phyloP scores from a whole-genome alignment of 129 eudicot species.

The Tagetes erecta region DNA sequence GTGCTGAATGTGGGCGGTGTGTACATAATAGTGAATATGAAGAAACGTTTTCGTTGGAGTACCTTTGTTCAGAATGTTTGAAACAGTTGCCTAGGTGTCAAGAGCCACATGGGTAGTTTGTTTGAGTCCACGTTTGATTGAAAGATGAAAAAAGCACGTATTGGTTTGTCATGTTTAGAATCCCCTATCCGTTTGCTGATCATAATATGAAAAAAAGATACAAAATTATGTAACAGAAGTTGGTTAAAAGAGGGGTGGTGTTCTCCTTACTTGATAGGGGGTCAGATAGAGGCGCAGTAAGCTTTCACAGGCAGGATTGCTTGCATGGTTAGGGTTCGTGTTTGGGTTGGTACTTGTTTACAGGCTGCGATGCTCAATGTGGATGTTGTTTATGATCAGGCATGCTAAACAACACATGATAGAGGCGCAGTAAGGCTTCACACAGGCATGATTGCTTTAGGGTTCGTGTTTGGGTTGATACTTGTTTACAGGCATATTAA shows the following conservation, averaged over 20 bases:
- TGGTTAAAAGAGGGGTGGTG: slow-evolving; percentile 7
- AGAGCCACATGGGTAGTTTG: slow-evolving; percentile 38
- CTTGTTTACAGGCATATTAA: neutral
- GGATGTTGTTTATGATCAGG: neutral
- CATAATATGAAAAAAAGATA: neutral
- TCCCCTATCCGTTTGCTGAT: slow-evolving; percentile 9
- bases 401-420: neutral
- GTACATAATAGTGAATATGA: slow-evolving; percentile 54
- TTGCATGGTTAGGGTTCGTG: neutral
- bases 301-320: neutral
- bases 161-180: slow-evolving; percentile 15
- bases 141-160: neutral
- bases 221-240: neutral
- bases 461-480: neutral
- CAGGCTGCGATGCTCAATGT: neutral
- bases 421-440: neutral
- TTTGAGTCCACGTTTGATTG: neutral
- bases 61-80: slow-evolving; percentile 60
- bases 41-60: slow-evolving; percentile 74
- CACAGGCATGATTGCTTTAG: neutral
- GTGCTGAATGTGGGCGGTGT: slow-evolving; percentile 81
- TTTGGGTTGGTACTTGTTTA: neutral
- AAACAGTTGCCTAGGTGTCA: slow-evolving; percentile 39
- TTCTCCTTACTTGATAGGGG: slow-evolving; percentile 16
- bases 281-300: slow-evolving; percentile 10